Conservation (phyloP, 23 red algal genomes). For the Porphyridium purpureum region DNA sequence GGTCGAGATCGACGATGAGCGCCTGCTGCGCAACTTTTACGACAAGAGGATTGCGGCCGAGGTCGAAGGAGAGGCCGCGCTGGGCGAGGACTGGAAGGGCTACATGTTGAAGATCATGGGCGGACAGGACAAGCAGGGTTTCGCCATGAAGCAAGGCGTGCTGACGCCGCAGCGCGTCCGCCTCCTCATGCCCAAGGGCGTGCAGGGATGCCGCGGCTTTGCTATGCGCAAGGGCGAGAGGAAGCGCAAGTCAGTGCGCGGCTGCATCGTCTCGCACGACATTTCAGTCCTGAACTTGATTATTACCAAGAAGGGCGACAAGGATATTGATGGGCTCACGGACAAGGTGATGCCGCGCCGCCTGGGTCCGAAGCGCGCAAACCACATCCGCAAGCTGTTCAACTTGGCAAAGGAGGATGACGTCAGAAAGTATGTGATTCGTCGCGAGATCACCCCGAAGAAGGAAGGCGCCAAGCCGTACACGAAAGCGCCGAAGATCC, state of each 20-base stretch:
- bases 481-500: constrained; percentile 95
- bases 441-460: constrained; percentile 74
- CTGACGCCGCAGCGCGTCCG: constrained; percentile 85
- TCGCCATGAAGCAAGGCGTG: constrained; percentile 93
- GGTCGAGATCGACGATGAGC: constrained; percentile 91
- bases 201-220: constrained; percentile 72
- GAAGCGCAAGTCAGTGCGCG: constrained; percentile 81
- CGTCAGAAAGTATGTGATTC: constrained; percentile 98
- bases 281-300: constrained; percentile 80
- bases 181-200: constrained; percentile 71
- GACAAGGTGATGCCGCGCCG: constrained; percentile 73
- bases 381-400: constrained; percentile 91
- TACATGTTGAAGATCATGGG: constrained; percentile 95
- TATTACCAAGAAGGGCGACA: constrained; percentile 71
- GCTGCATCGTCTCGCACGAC: constrained; percentile 88
- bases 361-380: constrained; percentile 92
- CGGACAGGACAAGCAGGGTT: constrained; percentile 98
- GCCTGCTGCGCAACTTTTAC: constrained; percentile 72
- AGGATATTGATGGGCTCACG: constrained; percentile 61
- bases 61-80: constrained; percentile 67
- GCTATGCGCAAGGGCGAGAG: constrained; percentile 95
- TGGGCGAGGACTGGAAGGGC: constrained; percentile 83
- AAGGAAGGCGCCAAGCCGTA: constrained; percentile 88
- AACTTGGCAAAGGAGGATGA: constrained; percentile 95
- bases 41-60: constrained; percentile 87